A percentile compares a stretch with the other conserved stretches of the same genome.
Conservation (phyloP, 2,329 filamentous ascomycete genomes). For the Tolypocladium capitatum region DNA sequence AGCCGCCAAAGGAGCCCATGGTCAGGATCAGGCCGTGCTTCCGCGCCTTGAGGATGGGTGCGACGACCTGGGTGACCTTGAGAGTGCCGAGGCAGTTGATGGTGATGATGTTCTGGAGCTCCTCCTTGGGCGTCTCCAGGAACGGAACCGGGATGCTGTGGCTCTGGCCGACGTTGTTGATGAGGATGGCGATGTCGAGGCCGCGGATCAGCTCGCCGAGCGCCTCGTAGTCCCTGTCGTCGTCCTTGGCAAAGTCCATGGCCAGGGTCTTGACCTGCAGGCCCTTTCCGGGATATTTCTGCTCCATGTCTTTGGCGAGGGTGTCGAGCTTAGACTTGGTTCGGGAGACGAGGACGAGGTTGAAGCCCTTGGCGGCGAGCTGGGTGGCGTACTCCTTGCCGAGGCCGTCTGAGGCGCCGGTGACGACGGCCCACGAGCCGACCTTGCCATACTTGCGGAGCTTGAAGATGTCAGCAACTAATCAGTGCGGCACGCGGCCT, state of each 20-base stretch:
- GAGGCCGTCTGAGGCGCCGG: constrained; percentile 89
- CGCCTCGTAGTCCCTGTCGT: constrained; percentile 65
- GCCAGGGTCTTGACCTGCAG: constrained; percentile 66
- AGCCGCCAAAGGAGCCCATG: constrained; percentile 93
- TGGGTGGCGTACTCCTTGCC: constrained; percentile 93
- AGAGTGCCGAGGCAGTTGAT: constrained; percentile 93
- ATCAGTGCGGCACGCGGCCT: neutral
- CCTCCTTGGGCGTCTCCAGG: constrained; percentile 60
- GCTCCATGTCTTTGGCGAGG: constrained; percentile 61
- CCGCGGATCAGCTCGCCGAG: constrained; percentile 55
- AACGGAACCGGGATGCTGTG: constrained; percentile 90
- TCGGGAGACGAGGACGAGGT: constrained; percentile 86
- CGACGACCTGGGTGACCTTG: constrained; percentile 72
- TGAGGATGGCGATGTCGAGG: constrained; percentile 71
- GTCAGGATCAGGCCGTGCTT: constrained; percentile 84
- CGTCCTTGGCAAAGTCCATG: constrained; percentile 82
- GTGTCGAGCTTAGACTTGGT: constrained; percentile 82
- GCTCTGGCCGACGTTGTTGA: constrained; percentile 96
- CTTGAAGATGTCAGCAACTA: constrained; percentile 28
- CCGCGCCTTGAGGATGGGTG: constrained; percentile 71
- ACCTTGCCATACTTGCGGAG: constrained; percentile 81
- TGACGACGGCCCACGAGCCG: constrained; percentile 88
- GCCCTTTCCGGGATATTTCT: constrained; percentile 46
- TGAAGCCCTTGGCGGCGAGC: constrained; percentile 84
- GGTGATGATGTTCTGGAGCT: constrained; percentile 80